Conservation (phyloP, 768 basidiomycete species). For the Tylopilus vinaceipallidus region DNA sequence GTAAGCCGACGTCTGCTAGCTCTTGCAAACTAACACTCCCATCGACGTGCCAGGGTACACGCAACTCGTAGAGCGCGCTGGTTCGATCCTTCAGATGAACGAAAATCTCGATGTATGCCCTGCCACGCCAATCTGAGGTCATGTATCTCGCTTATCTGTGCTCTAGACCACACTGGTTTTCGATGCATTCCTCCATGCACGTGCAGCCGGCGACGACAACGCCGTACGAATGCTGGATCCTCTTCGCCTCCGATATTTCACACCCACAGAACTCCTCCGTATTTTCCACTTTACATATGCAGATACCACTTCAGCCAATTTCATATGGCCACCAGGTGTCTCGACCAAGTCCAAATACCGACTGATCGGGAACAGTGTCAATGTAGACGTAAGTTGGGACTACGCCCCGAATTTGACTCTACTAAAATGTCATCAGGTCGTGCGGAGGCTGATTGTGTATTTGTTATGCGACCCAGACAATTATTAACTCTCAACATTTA, state of each 20-base stretch:
- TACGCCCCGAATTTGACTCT: background rate
- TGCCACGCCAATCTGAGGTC: background rate
- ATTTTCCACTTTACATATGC: constrained; percentile 54
- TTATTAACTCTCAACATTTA: background rate
- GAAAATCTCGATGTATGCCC: constrained; percentile 57
- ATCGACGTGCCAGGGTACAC: constrained; percentile 59
- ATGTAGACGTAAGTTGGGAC: constrained; percentile 52
- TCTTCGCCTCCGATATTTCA: constrained; percentile 71
- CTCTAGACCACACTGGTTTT: constrained; percentile 61
- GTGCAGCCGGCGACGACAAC: constrained; percentile 36
- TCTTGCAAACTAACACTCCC: background rate
- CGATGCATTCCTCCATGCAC: constrained; percentile 49
- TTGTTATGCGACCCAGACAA: constrained; percentile 37
- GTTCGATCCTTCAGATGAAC: constrained; percentile 74
- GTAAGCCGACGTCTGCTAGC: constrained; percentile 31
- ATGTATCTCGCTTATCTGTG: background rate
- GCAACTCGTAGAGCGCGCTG: constrained; percentile 71
- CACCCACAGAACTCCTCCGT: constrained; percentile 67
- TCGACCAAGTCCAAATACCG: constrained; percentile 71
- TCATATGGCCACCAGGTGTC: constrained; percentile 62
- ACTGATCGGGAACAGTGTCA: constrained; percentile 81
- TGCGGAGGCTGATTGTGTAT: constrained; percentile 58
- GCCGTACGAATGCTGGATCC: constrained; percentile 56
- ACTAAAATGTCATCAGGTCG: constrained; percentile 29
- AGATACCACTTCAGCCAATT: constrained; percentile 20